Evolutionary conservation across 441 rosid genomes (phyloP), one percentile per base, ranked within the genome.

Genomic region (Rhodomyrtus psidioides): DNA sequence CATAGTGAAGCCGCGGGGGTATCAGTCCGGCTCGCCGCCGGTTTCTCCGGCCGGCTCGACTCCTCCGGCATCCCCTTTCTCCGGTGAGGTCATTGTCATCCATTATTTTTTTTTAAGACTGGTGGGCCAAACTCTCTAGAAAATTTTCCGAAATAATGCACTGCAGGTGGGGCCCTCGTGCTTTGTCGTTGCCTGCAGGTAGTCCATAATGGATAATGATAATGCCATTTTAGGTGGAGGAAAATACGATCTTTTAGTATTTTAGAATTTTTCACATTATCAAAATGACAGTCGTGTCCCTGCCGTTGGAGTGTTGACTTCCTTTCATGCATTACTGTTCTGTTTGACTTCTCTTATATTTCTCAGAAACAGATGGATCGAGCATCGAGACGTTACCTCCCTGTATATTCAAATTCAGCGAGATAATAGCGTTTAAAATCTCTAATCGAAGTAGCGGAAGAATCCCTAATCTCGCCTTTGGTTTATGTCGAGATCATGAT

Each of bases 11-110:
- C 97, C 98, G 62, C 95, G 98, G 0, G 98, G 96, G 0, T 91
- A 91, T 84, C 95, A 90, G 91, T 79, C 85, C 65, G 92, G 93
- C 51, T 92, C 98, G 70, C 97, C 98, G 16, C 97, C 97, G 83
- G 93, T 88, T 16, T 97, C 98, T 6, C 99, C 98, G 0, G 97
- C 96, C 70, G 96, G 96, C 15, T 94, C 97, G 55, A 93, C 98
- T 9, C 90, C 98, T 75, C 95, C 98, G 88, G 91, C 91, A 46
- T 95, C 98, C 27, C 98, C 97, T 19, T 97, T 97, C 87, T 93
- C 98, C 34, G 97, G 98, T 94, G 87, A 94, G 94, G 55, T 49
- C 19, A 3, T 30, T 12, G 27, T 30, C 39, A 28, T 82, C 12
- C 21, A 42, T 14, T 86, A 81, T 85, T 70, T 19, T 27, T 91